Evolutionary conservation across 768 basidiomycete species (phyloP), one percentile per base, ranked within the genome.

Genomic region (Clavaria fumosa): DNA sequence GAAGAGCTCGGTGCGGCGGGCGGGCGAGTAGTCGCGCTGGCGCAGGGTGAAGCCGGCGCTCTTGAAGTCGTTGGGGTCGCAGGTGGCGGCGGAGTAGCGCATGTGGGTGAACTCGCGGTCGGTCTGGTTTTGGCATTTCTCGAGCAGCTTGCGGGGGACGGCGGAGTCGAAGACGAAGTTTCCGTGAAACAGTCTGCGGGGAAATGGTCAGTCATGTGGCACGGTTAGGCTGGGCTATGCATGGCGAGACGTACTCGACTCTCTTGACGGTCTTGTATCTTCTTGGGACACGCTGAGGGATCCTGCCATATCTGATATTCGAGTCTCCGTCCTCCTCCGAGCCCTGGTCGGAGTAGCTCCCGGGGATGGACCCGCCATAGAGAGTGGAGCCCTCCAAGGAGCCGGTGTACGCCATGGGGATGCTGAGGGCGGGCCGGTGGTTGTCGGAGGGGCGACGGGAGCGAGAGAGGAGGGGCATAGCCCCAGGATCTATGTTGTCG

Each of bases 21-120:
- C 81, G 0, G 89, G 89, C 48, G 91, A 84, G 55, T 93, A 91
- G 48, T 85, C 73, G n/a, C 74, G 68, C 54, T 93, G 91, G 2
- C 93, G 74, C 5, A 96, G 66, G 0, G 86, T 84, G 59, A 93
- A 97, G 1, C 81, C 75, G 7, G 70, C 57, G 19, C 75, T 63
- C 49, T 77, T 69, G 56, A 96, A 97, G 51, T 86, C 77, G 56
- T 96, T 89, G 5, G 93, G 93, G 56, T 96, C 91, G 58, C 85
- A 90, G 0, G 93, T 97, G 11, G 86, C 89, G 0, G 90, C 93
- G 6, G 78, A 80, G 58, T 97, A 97, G 4, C 93, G 76, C 89
- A 96, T 91, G 57, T 88, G 80, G 0, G 85, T 88, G 53, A 86
- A 91, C 56, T 95, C 91, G 44, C 88, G 75, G 41, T 88, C 88